These are phyloP conservation scores for Tricholoma terreum DNA, from an alignment of 768 basidiomycete species.

Conservation along the genomic window DNA sequence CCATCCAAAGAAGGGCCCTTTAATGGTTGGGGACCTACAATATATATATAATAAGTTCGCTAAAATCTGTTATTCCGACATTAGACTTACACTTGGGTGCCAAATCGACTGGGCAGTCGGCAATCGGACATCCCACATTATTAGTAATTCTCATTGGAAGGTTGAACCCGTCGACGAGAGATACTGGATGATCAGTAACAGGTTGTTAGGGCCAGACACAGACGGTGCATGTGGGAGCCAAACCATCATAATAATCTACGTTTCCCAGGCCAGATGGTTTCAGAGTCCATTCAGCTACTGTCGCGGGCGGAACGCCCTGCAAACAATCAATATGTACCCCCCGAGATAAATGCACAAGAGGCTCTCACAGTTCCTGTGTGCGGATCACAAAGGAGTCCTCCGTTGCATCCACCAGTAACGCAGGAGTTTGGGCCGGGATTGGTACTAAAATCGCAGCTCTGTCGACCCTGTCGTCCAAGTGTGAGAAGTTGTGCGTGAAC, in stretches of 20 bases:
- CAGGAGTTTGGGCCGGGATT: slow-evolving; percentile 60
- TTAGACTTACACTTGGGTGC: slow-evolving; percentile 41
- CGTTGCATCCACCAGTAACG: slow-evolving; percentile 64
- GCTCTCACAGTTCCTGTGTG: slow-evolving; percentile 46
- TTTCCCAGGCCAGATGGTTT: slow-evolving; percentile 36
- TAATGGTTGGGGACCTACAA: slow-evolving; percentile 38
- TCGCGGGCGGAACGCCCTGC: slow-evolving; percentile 64
- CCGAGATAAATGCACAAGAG: background rate
- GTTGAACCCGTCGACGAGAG: slow-evolving; percentile 59
- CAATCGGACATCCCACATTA: slow-evolving; percentile 43
- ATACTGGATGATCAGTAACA: slow-evolving; percentile 32
- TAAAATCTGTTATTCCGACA: background rate
- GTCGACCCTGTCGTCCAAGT: slow-evolving; percentile 41
- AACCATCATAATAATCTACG: slow-evolving; percentile 61
- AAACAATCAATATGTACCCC: background rate
- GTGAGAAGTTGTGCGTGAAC: background rate
- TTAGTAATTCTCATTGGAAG: slow-evolving; percentile 53
- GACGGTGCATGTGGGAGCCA: background rate
- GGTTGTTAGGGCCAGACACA: background rate
- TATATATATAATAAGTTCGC: background rate
- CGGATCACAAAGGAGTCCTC: slow-evolving; percentile 57
- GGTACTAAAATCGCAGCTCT: slow-evolving; percentile 57
- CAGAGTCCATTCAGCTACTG: slow-evolving; percentile 69
- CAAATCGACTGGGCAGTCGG: slow-evolving; percentile 54
- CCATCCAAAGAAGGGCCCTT: slow-evolving; percentile 48